Percentiles rank a stretch among this genome's conserved stretches.
These are phyloP conservation scores for Leucosporidium yakuticum DNA, from an alignment of 768 basidiomycete species.

Conservation along the genomic window DNA sequence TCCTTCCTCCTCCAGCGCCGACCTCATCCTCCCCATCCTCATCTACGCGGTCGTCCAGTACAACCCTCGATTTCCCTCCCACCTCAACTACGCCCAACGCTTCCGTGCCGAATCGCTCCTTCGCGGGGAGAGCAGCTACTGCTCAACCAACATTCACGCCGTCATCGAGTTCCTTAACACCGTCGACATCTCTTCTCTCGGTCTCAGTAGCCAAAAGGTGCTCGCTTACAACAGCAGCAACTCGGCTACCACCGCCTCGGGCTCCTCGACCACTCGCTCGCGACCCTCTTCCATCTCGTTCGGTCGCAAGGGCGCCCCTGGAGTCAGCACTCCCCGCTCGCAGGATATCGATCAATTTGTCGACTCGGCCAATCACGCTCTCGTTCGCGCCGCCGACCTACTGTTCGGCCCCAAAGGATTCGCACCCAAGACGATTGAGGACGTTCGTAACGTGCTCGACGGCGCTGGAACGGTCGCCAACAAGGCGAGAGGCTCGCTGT, in stretches of 20 bases:
- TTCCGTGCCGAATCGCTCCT: constrained; percentile 54
- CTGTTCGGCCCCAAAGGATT: constrained; percentile 53
- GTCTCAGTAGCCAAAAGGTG: constrained; percentile 48
- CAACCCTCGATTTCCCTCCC: constrained; percentile 78
- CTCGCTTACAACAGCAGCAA: constrained; percentile 30
- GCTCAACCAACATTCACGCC: constrained; percentile 87
- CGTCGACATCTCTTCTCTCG: constrained; percentile 72
- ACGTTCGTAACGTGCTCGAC: constrained; percentile 38
- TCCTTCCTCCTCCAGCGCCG: constrained; percentile 57
- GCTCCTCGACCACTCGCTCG: background rate
- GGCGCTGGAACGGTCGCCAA: constrained; percentile 18
- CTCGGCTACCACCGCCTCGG: background rate
- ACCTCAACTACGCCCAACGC: constrained; percentile 51
- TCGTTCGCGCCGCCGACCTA: constrained; percentile 70
- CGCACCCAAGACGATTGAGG: constrained; percentile 55
- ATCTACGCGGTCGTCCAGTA: constrained; percentile 91
- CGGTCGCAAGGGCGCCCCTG: background rate
- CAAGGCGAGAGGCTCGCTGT: constrained; percentile 10
- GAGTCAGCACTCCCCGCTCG: constrained; percentile 12
- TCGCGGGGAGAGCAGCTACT: constrained; percentile 83
- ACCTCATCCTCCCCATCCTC: constrained; percentile 83
- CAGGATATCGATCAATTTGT: constrained; percentile 55
- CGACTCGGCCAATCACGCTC: constrained; percentile 69
- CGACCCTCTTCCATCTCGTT: background rate
- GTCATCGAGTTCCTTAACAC: constrained; percentile 94